Conservation (phyloP, 2,329 filamentous ascomycete genomes). For the Chaetomiaceae sp. region DNA sequence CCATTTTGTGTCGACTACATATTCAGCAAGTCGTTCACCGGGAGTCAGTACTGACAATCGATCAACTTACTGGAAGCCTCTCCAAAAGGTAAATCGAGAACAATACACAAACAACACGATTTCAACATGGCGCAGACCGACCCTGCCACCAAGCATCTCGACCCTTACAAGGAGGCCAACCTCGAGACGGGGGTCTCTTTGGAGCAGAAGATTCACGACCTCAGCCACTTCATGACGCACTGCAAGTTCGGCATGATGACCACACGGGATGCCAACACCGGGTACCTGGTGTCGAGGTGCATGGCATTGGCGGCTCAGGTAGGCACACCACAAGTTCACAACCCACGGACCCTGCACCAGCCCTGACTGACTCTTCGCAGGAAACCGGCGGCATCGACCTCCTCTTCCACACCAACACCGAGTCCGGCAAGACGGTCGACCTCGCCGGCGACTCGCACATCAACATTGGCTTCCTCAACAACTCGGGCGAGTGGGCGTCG, state of each 20-base stretch:
- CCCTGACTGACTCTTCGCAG: conserved; percentile 38
- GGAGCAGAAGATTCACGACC: conserved; percentile 71
- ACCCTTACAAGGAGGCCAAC: conserved; percentile 75
- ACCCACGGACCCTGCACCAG: not conserved
- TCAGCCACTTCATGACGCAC: conserved; percentile 64
- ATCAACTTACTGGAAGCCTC: too few species aligned
- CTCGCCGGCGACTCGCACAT: conserved; percentile 66
- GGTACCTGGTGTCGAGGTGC: conserved; percentile 70
- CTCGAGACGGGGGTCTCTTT: conserved; percentile 58
- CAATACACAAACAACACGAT: not conserved
- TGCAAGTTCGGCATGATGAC: conserved; percentile 90
- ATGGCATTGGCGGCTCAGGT: conserved; percentile 83
- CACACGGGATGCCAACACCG: conserved; percentile 61
- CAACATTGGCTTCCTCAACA: conserved; percentile 77
- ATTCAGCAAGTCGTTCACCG: not conserved
- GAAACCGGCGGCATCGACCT: conserved; percentile 75
- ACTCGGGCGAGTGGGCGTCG: conserved; percentile 78
- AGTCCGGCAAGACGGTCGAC: conserved; percentile 83
- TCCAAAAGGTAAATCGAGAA: not conserved
- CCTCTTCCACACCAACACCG: conserved; percentile 88
- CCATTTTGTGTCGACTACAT: not conserved
- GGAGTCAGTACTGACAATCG: not conserved
- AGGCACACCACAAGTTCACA: conserved; percentile 25
- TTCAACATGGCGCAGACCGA: conserved; percentile 31
- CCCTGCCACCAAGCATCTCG: conserved; percentile 61